Base-by-base conservation (phyloP, 768 basidiomycete genomes). In the Psilocybe sp. region DNA sequence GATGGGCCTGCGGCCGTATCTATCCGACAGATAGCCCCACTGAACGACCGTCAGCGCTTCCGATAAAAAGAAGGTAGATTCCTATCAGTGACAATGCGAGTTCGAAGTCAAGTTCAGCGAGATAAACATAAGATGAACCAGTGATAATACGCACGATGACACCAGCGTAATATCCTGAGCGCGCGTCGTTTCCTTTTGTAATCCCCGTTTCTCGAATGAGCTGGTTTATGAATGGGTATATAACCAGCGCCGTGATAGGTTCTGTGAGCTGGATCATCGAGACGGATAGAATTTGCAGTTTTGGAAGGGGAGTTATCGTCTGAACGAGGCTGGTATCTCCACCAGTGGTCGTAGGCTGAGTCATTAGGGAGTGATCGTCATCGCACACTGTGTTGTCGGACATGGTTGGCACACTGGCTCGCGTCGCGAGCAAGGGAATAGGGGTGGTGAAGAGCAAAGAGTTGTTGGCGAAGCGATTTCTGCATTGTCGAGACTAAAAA, bases 161-260 rank as follows among this genome's bases (percentile, higher is more conserved):
- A 5, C 76, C 77, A 40, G 75, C 76, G 60, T 74, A 79, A 56
- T 78, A 78, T 0, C 76, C 76, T 3, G 69, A 75, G 44, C 66
- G 72, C 3, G 58, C 63, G 49, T 77, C 76, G 47, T 77, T 72
- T 5, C 75, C 74, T 7, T 63, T 56, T 8, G 71, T 77, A 7
- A 78, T 64, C 1, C 73, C 74, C 8, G 72, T 72, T n/a, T 72
- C 68, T 38, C 71, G 63, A 38, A 79, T 68, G 31, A 77, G 67
- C 47, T 78, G 69, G 42, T 70, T 72, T 33, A 76, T 65, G 54
- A 79, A 78, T 2, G 76, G 76, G 50, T 76, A 74, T 20, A 78
- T 70, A 15, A 77, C 76, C 1, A 69, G 64, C 5, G 67, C 67
- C 10, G 74, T 71, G 9, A 77, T 63, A 8, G 76, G 75, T 53